Evolutionary conservation across 768 basidiomycete genomes (phyloP).

Genomic region (Rhodotorula toruloides): DNA sequence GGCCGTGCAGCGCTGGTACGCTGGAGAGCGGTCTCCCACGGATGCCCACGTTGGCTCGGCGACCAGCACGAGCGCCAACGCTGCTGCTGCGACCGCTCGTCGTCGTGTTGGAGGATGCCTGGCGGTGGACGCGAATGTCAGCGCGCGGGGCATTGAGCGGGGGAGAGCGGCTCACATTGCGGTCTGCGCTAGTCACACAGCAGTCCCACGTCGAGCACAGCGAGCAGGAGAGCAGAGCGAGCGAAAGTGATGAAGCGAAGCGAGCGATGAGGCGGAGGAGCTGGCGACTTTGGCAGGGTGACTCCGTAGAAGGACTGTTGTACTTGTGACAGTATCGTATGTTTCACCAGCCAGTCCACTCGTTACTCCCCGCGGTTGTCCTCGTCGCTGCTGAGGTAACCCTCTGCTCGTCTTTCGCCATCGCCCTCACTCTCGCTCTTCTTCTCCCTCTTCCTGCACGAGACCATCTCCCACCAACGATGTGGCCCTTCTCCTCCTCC

Average conservation of each 20-base stretch:
- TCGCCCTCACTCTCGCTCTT: not conserved
- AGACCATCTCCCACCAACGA: not conserved
- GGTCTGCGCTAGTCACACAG: not conserved
- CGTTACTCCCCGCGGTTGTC: no score
- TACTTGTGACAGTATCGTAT: no score
- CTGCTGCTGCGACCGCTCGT: not conserved
- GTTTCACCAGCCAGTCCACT: no score
- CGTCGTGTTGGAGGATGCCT: not conserved
- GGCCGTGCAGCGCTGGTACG: constrained; percentile 56
- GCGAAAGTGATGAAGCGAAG: not conserved
- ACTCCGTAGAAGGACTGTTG: no score
- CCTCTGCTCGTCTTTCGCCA: not conserved
- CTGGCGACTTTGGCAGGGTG: no score
- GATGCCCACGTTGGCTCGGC: constrained; percentile 50
- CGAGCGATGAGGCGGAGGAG: not conserved
- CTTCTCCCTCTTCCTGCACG: not conserved
- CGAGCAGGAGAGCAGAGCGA: not conserved
- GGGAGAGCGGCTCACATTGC: not conserved
- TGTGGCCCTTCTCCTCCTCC: constrained; percentile 34
- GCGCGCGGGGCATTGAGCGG: not conserved
- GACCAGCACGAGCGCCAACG: not conserved
- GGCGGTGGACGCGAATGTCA: no score
- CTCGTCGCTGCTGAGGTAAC: no score
- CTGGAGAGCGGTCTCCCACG: constrained; percentile 59
- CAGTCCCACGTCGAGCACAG: not conserved